Evolutionary conservation across 164 flowering plant species (phyloP).

Genomic region (Stephania japonica): DNA sequence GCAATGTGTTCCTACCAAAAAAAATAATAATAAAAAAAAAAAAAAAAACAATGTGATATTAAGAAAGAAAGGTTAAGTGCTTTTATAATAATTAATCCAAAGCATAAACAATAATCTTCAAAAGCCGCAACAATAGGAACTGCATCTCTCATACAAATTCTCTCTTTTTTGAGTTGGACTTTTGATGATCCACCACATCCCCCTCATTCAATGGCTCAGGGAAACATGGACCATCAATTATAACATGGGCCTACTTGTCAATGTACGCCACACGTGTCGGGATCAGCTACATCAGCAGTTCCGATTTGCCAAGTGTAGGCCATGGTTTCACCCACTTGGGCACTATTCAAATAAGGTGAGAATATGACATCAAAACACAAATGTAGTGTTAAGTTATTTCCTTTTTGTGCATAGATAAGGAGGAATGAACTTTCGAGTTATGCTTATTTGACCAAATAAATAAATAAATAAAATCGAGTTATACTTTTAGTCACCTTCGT

Average conservation of each 20-base stretch:
- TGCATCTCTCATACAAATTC: not conserved
- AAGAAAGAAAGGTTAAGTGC: not conserved
- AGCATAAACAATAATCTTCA: not conserved
- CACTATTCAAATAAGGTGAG: too few species aligned
- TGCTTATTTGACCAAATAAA: too few species aligned
- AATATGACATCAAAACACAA: too few species aligned
- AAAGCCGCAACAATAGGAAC: not conserved
- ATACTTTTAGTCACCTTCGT: not conserved
- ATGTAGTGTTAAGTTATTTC: not conserved
- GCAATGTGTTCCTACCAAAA: too few species aligned
- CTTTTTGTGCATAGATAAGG: not conserved
- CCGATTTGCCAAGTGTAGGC: too few species aligned
- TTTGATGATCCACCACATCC: slow-evolving; percentile 6
- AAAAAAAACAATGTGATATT: not conserved
- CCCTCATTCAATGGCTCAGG: slow-evolving; percentile 16
- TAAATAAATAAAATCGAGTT: too few species aligned
- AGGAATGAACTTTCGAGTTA: not conserved
- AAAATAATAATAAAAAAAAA: too few species aligned
- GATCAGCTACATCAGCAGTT: too few species aligned
- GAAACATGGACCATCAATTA: slow-evolving; percentile 3
- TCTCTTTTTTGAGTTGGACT: not conserved
- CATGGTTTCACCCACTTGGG: too few species aligned
- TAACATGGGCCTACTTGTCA: not conserved
- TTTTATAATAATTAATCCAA: not conserved
- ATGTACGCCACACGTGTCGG: too few species aligned